These are phyloP conservation scores for Annulohypoxylon stygium DNA, from an alignment of 495 filamentous ascomycete genomes.

Conservation along the genomic window DNA sequence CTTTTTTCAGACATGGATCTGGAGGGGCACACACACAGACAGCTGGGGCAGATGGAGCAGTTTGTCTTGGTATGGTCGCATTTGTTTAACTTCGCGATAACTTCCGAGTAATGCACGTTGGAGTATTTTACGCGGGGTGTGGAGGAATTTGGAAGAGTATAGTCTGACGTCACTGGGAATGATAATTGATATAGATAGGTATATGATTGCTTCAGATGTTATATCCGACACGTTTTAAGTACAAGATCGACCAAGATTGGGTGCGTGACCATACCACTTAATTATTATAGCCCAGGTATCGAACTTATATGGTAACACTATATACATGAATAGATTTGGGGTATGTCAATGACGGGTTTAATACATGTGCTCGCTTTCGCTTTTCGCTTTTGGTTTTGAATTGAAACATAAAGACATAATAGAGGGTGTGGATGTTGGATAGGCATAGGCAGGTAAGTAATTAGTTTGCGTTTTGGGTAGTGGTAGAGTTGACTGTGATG, in stretches of 20 bases:
- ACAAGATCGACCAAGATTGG: background rate
- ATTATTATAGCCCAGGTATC: conserved; percentile 2
- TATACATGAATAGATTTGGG: conserved; percentile 6
- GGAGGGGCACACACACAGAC: background rate
- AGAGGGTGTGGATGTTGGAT: background rate
- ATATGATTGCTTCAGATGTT: background rate
- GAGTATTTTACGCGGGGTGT: no score
- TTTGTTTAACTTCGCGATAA: no score
- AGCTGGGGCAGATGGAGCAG: no score
- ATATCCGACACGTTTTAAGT: background rate
- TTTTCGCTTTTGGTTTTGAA: background rate
- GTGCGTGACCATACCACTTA: background rate
- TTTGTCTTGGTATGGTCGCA: no score
- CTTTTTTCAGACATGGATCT: background rate
- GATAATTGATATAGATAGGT: no score
- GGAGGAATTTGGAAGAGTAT: no score
- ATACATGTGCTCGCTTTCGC: background rate
- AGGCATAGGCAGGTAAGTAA: conserved; percentile 9
- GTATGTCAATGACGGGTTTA: conserved; percentile 1
- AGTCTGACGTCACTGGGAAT: background rate
- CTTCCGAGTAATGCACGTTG: no score
- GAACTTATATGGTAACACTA: conserved; percentile 4
- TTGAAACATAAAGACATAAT: conserved; percentile 1
- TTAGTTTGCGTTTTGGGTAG: conserved; percentile 5
- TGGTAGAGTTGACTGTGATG: conserved; percentile 42